phyloP scores from a whole-genome alignment of 31 red algal genomes.

The Porphyra umbilicalis region DNA sequence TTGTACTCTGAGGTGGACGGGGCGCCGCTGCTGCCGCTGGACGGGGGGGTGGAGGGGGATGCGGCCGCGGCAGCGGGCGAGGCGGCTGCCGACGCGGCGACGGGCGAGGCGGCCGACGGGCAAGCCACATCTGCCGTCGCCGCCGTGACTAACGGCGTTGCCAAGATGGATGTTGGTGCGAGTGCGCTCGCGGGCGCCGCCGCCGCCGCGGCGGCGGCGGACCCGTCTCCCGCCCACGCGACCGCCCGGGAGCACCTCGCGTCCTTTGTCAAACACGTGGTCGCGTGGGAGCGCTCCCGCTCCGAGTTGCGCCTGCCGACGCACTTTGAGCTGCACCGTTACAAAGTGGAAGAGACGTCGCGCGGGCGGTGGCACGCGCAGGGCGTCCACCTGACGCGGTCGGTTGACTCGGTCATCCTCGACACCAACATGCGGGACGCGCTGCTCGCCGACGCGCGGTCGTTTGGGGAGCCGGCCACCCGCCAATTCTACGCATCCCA shows the following conservation, averaged over 20 bases:
- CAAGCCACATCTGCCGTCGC: no score
- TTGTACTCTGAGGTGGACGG: neutral
- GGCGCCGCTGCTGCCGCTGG: neutral
- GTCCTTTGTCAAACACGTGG: neutral
- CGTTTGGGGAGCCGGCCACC: slow-evolving; percentile 22
- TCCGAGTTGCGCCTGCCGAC: neutral
- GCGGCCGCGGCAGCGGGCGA: neutral
- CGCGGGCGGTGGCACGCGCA: slow-evolving; percentile 15
- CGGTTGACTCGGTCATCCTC: slow-evolving; percentile 26
- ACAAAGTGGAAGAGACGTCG: neutral
- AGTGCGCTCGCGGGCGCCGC: neutral
- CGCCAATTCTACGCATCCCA: slow-evolving; percentile 20
- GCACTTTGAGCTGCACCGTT: slow-evolving; percentile 9
- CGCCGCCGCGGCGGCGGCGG: neutral
- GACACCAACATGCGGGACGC: slow-evolving; percentile 8
- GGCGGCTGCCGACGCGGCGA: neutral
- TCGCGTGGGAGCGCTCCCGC: neutral
- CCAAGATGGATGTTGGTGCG: neutral
- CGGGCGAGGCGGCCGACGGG: neutral
- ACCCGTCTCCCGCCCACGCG: neutral
- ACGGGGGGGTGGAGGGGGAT: neutral
- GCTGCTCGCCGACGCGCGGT: slow-evolving; percentile 20
- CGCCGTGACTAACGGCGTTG: no score
- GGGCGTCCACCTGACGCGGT: slow-evolving; percentile 6
- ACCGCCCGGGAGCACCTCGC: neutral